These are phyloP conservation scores for Dryas drummondii DNA, from an alignment of 306 rosid species.

Conservation along the genomic window DNA sequence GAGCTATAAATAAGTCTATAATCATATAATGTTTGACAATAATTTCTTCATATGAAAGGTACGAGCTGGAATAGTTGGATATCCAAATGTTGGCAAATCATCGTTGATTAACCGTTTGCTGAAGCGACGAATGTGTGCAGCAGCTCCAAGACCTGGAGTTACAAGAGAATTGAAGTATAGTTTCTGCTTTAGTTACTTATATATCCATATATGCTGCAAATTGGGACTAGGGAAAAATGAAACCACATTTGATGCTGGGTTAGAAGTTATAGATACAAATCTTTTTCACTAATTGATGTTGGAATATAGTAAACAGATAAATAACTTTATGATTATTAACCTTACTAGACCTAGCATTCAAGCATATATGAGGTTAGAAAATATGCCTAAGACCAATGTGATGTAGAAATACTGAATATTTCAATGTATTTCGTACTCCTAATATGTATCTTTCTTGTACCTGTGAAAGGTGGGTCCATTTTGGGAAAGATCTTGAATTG, in stretches of 20 bases:
- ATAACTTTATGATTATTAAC: no score
- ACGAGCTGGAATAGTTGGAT: constrained; percentile 97
- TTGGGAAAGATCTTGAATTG: constrained; percentile 87
- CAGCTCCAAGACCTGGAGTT: constrained; percentile 98
- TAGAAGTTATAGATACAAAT: no score
- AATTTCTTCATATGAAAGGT: constrained; percentile 39
- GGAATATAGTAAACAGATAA: no score
- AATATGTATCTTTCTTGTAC: constrained; percentile 12
- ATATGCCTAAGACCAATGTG: not conserved
- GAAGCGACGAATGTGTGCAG: constrained; percentile 86
- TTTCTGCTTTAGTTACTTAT: constrained; percentile 19
- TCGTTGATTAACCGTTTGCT: constrained; percentile 83
- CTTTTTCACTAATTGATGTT: no score
- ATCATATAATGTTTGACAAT: constrained; percentile 5
- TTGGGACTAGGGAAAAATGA: constrained; percentile 3
- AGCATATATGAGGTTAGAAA: no score
- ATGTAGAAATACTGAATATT: not conserved
- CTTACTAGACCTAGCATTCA: no score
- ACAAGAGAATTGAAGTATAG: constrained; percentile 76
- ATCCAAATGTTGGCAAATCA: constrained; percentile 95
- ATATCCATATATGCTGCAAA: constrained; percentile 7
- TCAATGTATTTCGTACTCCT: not conserved
- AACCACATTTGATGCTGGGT: no score
- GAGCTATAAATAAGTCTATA: not conserved
- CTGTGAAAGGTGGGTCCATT: constrained; percentile 81